A percentile compares a stretch with the other conserved stretches of the same genome.
Evolutionary conservation across 257 asterid genomes (phyloP).

Genomic region (Euphrasia confusa): DNA sequence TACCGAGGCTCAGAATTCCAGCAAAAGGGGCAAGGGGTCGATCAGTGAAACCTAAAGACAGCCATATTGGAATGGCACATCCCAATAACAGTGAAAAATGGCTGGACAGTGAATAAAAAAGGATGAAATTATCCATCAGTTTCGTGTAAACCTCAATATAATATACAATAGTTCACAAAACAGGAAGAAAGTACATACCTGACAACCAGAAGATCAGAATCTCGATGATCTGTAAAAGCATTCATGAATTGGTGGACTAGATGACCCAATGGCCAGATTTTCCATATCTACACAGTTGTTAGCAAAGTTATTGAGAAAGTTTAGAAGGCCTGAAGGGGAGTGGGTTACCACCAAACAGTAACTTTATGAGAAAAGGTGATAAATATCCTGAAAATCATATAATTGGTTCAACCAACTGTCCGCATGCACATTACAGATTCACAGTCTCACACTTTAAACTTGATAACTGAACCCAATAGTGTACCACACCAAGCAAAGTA

Average conservation of each 20-base stretch:
- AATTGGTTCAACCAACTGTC: slow-evolving; percentile 18
- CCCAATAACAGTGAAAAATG: slow-evolving; percentile 93
- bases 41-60: slow-evolving; percentile 76
- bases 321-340: background rate
- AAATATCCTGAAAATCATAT: slow-evolving; percentile 5
- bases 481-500: slow-evolving; percentile 8
- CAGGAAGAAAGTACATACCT: slow-evolving; percentile 45
- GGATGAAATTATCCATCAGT: slow-evolving; percentile 15
- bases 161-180: background rate
- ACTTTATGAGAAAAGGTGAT: background rate
- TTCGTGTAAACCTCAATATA: slow-evolving; percentile 15
- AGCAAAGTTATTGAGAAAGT: slow-evolving; percentile 14
- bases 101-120: slow-evolving; percentile 40
- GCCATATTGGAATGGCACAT: slow-evolving; percentile 93
- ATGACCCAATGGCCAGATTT: slow-evolving; percentile 90
- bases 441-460: slow-evolving; percentile 7
- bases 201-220: slow-evolving; percentile 91
- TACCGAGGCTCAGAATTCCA: slow-evolving; percentile 96
- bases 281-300: slow-evolving; percentile 63
- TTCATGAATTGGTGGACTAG: slow-evolving; percentile 88
- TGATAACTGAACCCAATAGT: background rate
- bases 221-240: slow-evolving; percentile 98
- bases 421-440: slow-evolving; percentile 6
- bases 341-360: background rate
- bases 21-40: slow-evolving; percentile 96